A percentile compares a stretch with the other conserved stretches of the same genome.
Conservation (phyloP, 345 rosid genomes). For the Eucalyptus erythrocorys region DNA sequence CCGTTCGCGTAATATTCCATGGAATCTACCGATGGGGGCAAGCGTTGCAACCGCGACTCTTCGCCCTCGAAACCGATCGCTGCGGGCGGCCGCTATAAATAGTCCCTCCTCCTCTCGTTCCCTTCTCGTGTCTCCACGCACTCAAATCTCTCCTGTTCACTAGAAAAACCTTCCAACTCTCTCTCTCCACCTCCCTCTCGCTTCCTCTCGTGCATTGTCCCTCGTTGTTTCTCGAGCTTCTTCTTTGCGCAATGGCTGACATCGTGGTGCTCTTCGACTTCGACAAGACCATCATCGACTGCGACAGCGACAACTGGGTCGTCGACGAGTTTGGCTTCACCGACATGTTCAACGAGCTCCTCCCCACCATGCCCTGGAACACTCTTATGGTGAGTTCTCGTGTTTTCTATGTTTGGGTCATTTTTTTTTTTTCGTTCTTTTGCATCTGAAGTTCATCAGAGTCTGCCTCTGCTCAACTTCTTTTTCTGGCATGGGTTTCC, state of each 20-base stretch:
- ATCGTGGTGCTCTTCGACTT: constrained; percentile 65
- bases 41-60: not conserved
- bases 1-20: constrained; percentile 34
- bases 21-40: not conserved
- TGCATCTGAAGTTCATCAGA: not conserved
- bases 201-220: not conserved
- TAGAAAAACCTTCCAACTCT: not conserved
- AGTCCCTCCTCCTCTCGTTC: not conserved
- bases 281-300: constrained; percentile 77
- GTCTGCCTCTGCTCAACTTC: not conserved
- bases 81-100: not conserved
- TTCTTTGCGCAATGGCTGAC: constrained; percentile 16
- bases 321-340: constrained; percentile 67
- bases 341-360: constrained; percentile 69
- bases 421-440: not conserved
- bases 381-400: constrained; percentile 47
- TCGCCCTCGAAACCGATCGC: not conserved
- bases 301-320: constrained; percentile 87
- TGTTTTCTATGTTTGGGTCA: not conserved
- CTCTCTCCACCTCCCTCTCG: not conserved
- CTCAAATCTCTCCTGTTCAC: not conserved
- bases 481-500: not conserved
- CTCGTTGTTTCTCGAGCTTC: no score
- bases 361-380: constrained; percentile 91
- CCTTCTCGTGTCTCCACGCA: not conserved